Base-by-base conservation (phyloP, 2,329 filamentous ascomycete genomes). In the Annulohypoxylon truncatum region DNA sequence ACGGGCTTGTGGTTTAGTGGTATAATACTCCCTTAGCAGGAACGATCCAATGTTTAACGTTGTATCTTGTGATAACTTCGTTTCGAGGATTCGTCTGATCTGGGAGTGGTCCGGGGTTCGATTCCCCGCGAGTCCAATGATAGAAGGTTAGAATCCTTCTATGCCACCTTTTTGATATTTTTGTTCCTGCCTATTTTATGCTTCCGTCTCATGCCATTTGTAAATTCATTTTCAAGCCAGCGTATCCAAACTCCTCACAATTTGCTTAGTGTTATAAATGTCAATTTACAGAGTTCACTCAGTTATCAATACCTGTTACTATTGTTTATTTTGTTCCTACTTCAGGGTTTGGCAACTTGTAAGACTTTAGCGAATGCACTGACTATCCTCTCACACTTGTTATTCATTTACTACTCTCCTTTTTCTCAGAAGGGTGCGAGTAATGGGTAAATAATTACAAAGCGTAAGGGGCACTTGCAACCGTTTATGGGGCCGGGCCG, bases 111-210 rank as follows among this genome's bases (percentile, higher is more conserved):
- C 79, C 78, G 77, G 79, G 79, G 79, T 81, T 81, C 79, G 79
- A 82, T 82, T 82, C 80, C 80, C 80, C 77, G 79, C 79, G 76
- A 79, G 79, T 82, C 80, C 80, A 82, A 35, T 46, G 15, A 31
- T 54, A 54, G 56, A 61, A 70, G 68, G 67, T 69, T 69, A 64
- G 33, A 69, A 64, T 61, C 67, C 67, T 69, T 42, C 58, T 63
- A 29, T 68, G 60, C 62, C 58, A 59, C n/a, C 42, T 53, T 56
- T 67, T 67, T 61, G 2, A 5, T 3, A 10, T 54, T 55, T 54
- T 58, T 31, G 8, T 31, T 47, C 1, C 18, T 4, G 2, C 35
- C 35, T 7, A n/a, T n/a, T n/a, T n/a, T n/a, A n/a, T n/a, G n/a
- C n/a, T n/a, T n/a, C n/a, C n/a, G n/a, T n/a, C n/a, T n/a, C n/a